Conservation (phyloP, 352 stramenopile genomes). For the Globisporangium parvum region DNA sequence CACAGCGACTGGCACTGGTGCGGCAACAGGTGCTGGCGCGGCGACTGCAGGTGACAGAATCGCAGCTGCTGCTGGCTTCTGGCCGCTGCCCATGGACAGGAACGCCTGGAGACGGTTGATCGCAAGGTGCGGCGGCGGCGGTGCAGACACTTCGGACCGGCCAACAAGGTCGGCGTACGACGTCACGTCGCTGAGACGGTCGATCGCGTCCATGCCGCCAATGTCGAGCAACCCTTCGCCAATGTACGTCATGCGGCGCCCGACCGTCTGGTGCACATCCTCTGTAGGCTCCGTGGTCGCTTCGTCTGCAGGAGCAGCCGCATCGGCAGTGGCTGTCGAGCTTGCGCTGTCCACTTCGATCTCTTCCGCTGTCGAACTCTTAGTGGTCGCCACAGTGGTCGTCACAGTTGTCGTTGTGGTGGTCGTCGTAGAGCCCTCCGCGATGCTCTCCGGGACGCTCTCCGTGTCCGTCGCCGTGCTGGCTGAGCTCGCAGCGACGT, state of each 20-base stretch:
- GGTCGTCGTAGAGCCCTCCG: background rate
- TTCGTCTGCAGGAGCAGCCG: background rate
- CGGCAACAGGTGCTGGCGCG: background rate
- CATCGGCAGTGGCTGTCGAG: background rate
- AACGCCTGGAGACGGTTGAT: constrained; percentile 5
- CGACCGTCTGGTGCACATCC: constrained; percentile 5
- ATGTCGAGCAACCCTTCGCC: constrained; percentile 48
- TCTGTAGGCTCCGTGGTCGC: background rate
- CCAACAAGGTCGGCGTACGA: constrained; percentile 15
- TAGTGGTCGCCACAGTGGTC: background rate
- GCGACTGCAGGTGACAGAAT: background rate
- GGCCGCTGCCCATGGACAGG: background rate
- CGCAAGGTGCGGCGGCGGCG: background rate
- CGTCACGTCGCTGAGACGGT: constrained; percentile 41
- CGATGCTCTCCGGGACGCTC: no score
- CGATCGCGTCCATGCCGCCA: constrained; percentile 41
- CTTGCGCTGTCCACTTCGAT: background rate
- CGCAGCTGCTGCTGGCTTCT: background rate
- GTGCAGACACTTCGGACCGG: no score
- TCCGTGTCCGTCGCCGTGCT: background rate
- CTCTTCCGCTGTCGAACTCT: no score
- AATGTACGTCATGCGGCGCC: constrained; percentile 58
- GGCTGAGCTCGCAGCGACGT: background rate
- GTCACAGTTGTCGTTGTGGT: background rate
- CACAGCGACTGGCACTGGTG: background rate